phyloP scores from a whole-genome alignment of 768 basidiomycete genomes.

The Amanita fuliginea region DNA sequence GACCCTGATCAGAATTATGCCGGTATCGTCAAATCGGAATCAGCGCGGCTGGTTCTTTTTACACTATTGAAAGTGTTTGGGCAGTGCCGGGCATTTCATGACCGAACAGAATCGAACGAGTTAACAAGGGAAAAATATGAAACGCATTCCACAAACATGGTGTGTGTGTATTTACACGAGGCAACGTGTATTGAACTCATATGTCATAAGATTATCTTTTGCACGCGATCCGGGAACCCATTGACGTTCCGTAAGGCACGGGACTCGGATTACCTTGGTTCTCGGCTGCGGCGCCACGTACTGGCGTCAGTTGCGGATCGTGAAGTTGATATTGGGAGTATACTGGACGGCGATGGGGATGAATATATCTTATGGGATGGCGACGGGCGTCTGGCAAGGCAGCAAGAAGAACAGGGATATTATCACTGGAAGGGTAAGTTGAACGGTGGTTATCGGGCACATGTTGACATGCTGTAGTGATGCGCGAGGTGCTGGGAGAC shows the following conservation, averaged over 20 bases:
- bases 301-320: conserved; percentile 37
- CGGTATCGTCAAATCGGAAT: conserved; percentile 51
- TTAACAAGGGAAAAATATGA: conserved; percentile 35
- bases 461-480: conserved; percentile 33
- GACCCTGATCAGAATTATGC: conserved; percentile 60
- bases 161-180: conserved; percentile 23
- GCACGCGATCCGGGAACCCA: conserved; percentile 43
- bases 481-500: conserved; percentile 68
- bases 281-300: conserved; percentile 53
- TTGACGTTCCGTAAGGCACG: conserved; percentile 47
- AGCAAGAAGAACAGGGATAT: conserved; percentile 54
- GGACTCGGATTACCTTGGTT: conserved; percentile 55
- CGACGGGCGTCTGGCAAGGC: conserved; percentile 47
- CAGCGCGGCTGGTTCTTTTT: conserved; percentile 52
- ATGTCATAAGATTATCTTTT: conserved; percentile 70
- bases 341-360: conserved; percentile 27
- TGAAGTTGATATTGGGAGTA: conserved; percentile 39
- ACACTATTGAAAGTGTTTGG: conserved; percentile 67
- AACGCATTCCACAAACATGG: conserved; percentile 63
- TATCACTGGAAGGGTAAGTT: conserved; percentile 70
- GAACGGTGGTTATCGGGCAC: not conserved
- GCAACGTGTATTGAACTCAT: not conserved
- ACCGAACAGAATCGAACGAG: conserved; percentile 29
- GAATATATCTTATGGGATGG: conserved; percentile 51
- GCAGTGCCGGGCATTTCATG: conserved; percentile 78